A percentile compares a stretch with the other conserved stretches of the same genome.
Conservation (phyloP, 1,284 basidiomycete genomes). For the Rhodotorula mucilaginosa region DNA sequence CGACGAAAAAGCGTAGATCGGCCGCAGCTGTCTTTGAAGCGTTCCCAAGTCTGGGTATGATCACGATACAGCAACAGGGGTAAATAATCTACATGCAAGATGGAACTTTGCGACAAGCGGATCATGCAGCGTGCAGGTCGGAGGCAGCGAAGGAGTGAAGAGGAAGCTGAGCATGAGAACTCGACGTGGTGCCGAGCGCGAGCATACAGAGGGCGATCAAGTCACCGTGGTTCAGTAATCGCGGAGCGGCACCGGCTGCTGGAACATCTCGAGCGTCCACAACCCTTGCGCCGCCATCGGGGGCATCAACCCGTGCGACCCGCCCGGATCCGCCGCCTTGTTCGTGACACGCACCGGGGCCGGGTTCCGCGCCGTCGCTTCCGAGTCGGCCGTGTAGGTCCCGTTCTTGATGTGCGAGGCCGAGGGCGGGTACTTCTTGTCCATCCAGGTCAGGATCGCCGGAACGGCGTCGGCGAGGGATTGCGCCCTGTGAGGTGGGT, state of each 20-base stretch:
- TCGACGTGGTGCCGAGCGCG: no score
- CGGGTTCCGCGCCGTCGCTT: conserved; percentile 12
- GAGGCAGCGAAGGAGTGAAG: no score
- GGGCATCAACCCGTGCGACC: conserved; percentile 25
- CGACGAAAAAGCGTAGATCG: no score
- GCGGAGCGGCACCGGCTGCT: conserved; percentile 16
- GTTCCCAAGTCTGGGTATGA: no score
- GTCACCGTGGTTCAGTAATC: conserved; percentile 11
- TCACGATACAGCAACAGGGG: no score
- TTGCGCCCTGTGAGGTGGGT: conserved; percentile 15
- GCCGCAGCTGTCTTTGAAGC: no score
- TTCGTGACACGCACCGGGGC: conserved; percentile 14
- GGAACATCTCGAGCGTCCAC: conserved; percentile 31
- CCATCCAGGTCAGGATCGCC: conserved; percentile 26
- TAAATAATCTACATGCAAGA: no score
- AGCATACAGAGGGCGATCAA: no score
- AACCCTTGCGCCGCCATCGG: background rate
- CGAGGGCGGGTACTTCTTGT: conserved; percentile 17
- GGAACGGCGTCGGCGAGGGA: conserved; percentile 32
- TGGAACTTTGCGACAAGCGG: no score
- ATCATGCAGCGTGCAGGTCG: no score
- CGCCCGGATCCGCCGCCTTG: conserved; percentile 18
- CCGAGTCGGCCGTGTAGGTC: conserved; percentile 18
- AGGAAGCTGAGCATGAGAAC: no score
- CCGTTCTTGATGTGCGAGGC: conserved; percentile 7